Evolutionary conservation across 768 basidiomycete genomes (phyloP).

Genomic region (Mycena albidolilacea): DNA sequence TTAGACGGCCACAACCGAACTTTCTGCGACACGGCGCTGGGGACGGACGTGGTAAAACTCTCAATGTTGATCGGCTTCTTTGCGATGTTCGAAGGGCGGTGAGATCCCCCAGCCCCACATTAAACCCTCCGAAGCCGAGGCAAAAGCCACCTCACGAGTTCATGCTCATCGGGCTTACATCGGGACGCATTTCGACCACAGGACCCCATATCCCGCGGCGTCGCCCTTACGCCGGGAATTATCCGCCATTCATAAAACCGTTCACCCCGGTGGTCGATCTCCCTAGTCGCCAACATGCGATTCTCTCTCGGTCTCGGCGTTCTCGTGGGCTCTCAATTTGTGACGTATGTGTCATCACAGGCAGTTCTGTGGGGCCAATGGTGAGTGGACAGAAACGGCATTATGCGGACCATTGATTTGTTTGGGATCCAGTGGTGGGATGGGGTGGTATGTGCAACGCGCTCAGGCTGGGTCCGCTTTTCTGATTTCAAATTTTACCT

Average conservation of each 20-base stretch:
- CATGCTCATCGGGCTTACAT: conserved; percentile 29
- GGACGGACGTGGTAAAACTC: background rate
- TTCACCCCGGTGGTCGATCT: background rate
- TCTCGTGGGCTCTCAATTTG: conserved; percentile 11
- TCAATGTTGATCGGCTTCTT: background rate
- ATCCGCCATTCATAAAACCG: conserved; percentile 30
- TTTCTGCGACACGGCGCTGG: background rate
- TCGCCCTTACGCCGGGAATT: conserved; percentile 22
- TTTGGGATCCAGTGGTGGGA: conserved; percentile 54
- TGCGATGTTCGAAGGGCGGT: background rate
- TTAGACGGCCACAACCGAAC: background rate
- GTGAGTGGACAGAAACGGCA: background rate
- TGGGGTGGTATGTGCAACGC: conserved; percentile 57
- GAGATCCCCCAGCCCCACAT: background rate
- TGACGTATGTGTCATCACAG: conserved; percentile 23
- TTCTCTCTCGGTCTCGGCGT: background rate
- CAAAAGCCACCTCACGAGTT: conserved; percentile 18
- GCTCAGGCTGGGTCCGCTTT: background rate
- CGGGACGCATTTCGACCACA: conserved; percentile 8
- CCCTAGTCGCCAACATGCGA: conserved; percentile 24
- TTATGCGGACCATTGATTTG: background rate
- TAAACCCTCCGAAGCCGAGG: conserved; percentile 10
- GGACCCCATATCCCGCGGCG: background rate
- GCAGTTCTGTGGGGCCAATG: conserved; percentile 24
- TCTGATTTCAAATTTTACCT: background rate